These are phyloP conservation scores for Beauveria asiatica DNA, from an alignment of 2,329 filamentous ascomycete species.

Conservation along the genomic window DNA sequence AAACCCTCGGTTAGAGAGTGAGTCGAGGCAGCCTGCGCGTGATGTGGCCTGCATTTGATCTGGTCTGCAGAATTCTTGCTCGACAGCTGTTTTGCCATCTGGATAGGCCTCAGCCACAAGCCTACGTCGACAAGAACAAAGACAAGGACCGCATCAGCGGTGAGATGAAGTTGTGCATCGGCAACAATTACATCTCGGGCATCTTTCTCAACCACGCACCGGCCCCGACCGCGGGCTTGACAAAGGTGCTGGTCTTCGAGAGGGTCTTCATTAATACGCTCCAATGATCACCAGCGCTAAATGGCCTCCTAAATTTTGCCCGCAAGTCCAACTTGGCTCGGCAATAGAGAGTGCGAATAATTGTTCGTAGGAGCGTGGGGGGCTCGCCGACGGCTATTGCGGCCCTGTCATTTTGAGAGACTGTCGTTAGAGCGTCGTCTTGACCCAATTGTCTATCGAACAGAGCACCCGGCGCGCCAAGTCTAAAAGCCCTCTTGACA, in stretches of 20 bases:
- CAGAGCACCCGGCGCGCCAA: too few relatives aligned
- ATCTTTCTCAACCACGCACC: not conserved
- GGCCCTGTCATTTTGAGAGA: too few relatives aligned
- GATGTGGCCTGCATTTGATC: too few relatives aligned
- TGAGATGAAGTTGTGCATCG: not conserved
- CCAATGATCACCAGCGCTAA: not conserved
- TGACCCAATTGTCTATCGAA: too few relatives aligned
- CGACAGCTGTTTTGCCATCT: too few relatives aligned
- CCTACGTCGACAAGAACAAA: not conserved
- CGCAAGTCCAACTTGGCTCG: not conserved
- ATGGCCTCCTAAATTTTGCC: not conserved
- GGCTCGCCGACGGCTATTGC: not conserved
- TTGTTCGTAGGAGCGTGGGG: not conserved
- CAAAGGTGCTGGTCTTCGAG: not conserved
- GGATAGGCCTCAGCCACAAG: too few relatives aligned
- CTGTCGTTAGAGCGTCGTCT: too few relatives aligned
- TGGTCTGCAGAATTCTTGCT: too few relatives aligned
- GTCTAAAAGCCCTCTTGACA: not conserved
- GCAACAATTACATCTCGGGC: not conserved
- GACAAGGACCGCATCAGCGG: not conserved
- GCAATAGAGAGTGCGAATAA: not conserved
- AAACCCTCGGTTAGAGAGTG: too few relatives aligned
- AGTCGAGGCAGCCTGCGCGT: too few relatives aligned
- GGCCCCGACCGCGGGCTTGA: not conserved
- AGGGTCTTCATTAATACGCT: not conserved